These are phyloP conservation scores for Fusarium algeriense DNA, from an alignment of 2,329 filamentous ascomycete species.

Conservation along the genomic window DNA sequence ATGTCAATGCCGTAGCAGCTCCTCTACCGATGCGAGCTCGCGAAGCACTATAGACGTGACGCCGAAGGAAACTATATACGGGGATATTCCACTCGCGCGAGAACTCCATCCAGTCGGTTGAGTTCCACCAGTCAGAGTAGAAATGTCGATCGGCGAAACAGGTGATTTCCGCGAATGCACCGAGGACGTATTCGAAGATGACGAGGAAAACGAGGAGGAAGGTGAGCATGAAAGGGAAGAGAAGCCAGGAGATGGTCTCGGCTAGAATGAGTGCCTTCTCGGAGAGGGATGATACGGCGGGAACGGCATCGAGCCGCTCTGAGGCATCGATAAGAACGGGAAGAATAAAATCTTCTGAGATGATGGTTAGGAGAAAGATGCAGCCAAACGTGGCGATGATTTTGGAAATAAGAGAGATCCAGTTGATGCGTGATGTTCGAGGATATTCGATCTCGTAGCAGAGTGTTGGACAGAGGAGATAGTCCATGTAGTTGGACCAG, in stretches of 20 bases:
- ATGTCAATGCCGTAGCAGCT: slow-evolving; percentile 88
- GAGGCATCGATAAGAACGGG: slow-evolving; percentile 84
- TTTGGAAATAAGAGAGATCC: slow-evolving; percentile 86
- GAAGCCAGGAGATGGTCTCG: slow-evolving; percentile 89
- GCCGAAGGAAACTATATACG: slow-evolving; percentile 92
- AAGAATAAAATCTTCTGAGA: slow-evolving; percentile 94
- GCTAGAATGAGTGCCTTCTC: slow-evolving; percentile 85
- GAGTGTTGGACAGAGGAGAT: slow-evolving; percentile 89
- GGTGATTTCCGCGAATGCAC: slow-evolving; percentile 94
- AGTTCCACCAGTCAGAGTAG: slow-evolving; percentile 84
- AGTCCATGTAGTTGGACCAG: slow-evolving; percentile 85
- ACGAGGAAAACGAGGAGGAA: slow-evolving; percentile 96
- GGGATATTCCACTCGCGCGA: slow-evolving; percentile 98
- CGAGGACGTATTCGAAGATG: slow-evolving; percentile 97
- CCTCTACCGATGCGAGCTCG: slow-evolving; percentile 80
- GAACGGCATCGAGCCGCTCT: slow-evolving; percentile 60
- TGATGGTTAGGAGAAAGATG: slow-evolving; percentile 92
- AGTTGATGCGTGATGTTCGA: slow-evolving; percentile 78
- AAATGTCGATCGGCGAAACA: slow-evolving; percentile 94
- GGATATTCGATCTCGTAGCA: slow-evolving; percentile 99
- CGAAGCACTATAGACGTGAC: slow-evolving; percentile 92
- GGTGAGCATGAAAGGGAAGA: slow-evolving; percentile 97
- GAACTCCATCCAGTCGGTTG: slow-evolving; percentile 94
- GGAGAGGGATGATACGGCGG: slow-evolving; percentile 56
- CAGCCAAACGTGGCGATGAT: slow-evolving; percentile 92